Evolutionary conservation across 371 early-diverging fungal genomes (phyloP).

Genomic region (Mortierella sp.): DNA sequence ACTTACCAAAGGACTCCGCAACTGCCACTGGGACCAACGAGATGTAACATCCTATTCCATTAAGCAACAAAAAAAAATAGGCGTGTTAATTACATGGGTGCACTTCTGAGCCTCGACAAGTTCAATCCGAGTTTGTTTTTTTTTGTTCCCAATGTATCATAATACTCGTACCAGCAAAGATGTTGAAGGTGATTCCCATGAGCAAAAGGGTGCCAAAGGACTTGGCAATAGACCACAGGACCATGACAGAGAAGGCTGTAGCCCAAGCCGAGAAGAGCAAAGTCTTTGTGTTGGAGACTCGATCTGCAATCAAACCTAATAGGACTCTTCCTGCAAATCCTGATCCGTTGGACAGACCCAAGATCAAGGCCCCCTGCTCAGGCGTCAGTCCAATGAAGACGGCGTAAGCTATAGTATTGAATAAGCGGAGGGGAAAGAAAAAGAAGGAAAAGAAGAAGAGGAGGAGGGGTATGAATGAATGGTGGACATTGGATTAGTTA

Average conservation of each 20-base stretch:
- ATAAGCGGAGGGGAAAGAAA: neutral
- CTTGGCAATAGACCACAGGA: constrained; percentile 40
- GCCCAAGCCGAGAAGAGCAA: constrained; percentile 60
- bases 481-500: neutral
- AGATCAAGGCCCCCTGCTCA: constrained; percentile 62
- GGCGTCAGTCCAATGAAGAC: constrained; percentile 56
- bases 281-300: constrained; percentile 62
- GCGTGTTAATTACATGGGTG: neutral
- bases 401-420: constrained; percentile 35
- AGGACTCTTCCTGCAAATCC: constrained; percentile 67
- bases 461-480: neutral
- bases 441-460: neutral
- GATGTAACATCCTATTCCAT: constrained; percentile 30
- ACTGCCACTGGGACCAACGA: constrained; percentile 49
- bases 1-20: constrained; percentile 49
- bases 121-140: neutral
- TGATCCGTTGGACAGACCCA: constrained; percentile 69
- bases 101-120: neutral
- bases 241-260: constrained; percentile 41
- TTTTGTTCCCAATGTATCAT: too few relatives aligned
- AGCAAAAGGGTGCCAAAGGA: constrained; percentile 38
- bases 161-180: constrained; percentile 27
- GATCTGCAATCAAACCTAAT: constrained; percentile 66
- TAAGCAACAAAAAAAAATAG: too few relatives aligned
- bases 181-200: constrained; percentile 40